Base-by-base conservation (phyloP, 306 rosid species). In the Crataegus laevigata region DNA sequence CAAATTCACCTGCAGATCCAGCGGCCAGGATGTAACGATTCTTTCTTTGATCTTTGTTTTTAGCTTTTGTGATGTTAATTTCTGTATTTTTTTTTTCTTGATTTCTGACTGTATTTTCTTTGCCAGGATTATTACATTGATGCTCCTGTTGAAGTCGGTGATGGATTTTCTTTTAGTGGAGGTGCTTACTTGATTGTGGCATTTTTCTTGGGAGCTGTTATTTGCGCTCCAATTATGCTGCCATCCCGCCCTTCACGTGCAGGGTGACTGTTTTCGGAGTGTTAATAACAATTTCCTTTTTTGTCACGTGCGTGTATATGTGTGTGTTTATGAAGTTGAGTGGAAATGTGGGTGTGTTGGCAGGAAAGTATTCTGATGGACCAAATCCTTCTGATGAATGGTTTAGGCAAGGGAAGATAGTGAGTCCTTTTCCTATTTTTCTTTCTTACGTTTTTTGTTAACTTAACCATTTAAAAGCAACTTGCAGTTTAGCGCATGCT, bases 161-260 rank as follows among this genome's bases (percentile, higher is more conserved):
- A 91, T 83, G 98, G 98, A 29, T 93, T 93, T 76, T 91, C 96
- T 60, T 93, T 93, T 75, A 85, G 89, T 63, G 98, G 96, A 87
- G 98, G 96, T 92, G 73, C 65, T 15, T 36, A 4, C 36, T 24
- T 47, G 21, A 8, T 69, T 69, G 47, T 43, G 54, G 21, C 0
- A 47, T 47, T 47, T 45, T 47, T 47, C 8, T 8, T 15, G 54
- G 21, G 54, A 47, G 21, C 17, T 47, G 54, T 47, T 15, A 14
- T 4, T 47, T 47, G 54, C 21, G 54, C 21, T 47, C 2, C 54
- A 47, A 15, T 15, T 47, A 14, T 14, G 54, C 15, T 14, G 54
- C 15, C 19, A 15, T 5, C 21, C 43, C 1, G 43, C 43, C 2
- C 43, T 9, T 38, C 1, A 38, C 12, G 21, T 47, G 21, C 54